Evolutionary conservation across 345 rosid genomes (phyloP), one percentile per base, ranked within the genome.

Genomic region (Melastoma malabathricum): DNA sequence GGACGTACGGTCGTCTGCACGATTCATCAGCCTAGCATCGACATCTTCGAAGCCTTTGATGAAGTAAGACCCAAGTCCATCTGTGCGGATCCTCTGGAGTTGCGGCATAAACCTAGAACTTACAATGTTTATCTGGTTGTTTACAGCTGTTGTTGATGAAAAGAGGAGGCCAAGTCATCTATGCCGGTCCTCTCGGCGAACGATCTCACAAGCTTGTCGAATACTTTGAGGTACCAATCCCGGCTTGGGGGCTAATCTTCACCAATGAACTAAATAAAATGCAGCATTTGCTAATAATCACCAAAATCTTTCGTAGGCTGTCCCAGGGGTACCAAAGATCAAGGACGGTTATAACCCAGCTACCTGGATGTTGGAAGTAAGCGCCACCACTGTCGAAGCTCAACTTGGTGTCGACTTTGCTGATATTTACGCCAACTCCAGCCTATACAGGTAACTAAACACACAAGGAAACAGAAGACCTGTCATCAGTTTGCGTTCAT

Each of bases 291-390:
- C n/a, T n/a, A n/a, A n/a, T n/a, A n/a, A n/a, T n/a, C n/a, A n/a
- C n/a, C n/a, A 41, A 49, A 27, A 13, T 18, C 52, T 15, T 22
- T 18, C 38, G 48, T 27, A 74, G 79, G 75, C 47, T 39, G 44
- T 59, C 25, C 61, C 67, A 15, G 74, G 72, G 19, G 64, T 69
- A 8, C 48, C 49, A n/a, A 64, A 61, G 54, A 66, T 67, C 43
- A 60, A 43, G 19, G 75, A 69, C 18, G 78, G 72, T 29, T 54
- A 64, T 44, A 73, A 73, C 46, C 78, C 75, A 16, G 75, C 75
- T 18, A 73, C 72, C 14, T 69, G 75, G 78, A 66, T 73, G 78
- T 51, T 73, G 62, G 78, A 73, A 43, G 55, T 73, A 16, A 59
- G 63, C 17, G 51, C 61, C 50, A 41, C 53, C 43, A 60, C 67